These are phyloP conservation scores for Metschnikowia peoriensis DNA, from an alignment of 805 yeast genomes.

Conservation along the genomic window DNA sequence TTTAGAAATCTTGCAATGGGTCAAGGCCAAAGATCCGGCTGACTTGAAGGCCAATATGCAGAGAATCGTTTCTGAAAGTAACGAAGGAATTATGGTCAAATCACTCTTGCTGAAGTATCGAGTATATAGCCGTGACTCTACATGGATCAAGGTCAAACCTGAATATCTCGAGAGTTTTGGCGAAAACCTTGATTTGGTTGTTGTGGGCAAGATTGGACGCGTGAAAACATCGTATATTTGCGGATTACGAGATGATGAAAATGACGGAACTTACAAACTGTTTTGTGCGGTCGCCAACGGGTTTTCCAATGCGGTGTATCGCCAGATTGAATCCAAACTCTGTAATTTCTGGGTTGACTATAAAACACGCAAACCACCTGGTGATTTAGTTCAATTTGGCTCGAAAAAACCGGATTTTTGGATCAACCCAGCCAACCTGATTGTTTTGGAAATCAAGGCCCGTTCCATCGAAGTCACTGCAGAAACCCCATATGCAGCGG, in stretches of 20 bases:
- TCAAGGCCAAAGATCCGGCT: slow-evolving; percentile 40
- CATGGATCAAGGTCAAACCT: slow-evolving; percentile 92
- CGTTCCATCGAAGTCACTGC: slow-evolving; percentile 57
- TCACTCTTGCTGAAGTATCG: slow-evolving; percentile 55
- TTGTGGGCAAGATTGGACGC: slow-evolving; percentile 77
- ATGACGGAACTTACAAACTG: slow-evolving; percentile 50
- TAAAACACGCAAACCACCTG: slow-evolving; percentile 30
- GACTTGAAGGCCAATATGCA: slow-evolving; percentile 59
- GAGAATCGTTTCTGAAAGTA: slow-evolving; percentile 55
- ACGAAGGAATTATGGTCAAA: slow-evolving; percentile 85
- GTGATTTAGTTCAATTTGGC: slow-evolving; percentile 50
- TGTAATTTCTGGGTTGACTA: slow-evolving; percentile 58
- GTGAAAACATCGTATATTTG: slow-evolving; percentile 71
- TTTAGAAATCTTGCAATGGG: slow-evolving; percentile 48
- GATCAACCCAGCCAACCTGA: slow-evolving; percentile 75
- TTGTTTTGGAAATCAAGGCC: slow-evolving; percentile 83
- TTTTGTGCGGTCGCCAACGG: slow-evolving; percentile 88
- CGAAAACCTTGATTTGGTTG: slow-evolving; percentile 73
- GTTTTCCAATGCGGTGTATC: slow-evolving; percentile 60
- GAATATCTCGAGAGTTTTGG: slow-evolving; percentile 86
- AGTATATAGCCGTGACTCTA: slow-evolving; percentile 56
- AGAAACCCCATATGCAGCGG: slow-evolving; percentile 53
- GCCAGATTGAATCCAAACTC: slow-evolving; percentile 54
- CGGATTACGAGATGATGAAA: slow-evolving; percentile 55
- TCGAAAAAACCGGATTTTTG: slow-evolving; percentile 63